These are phyloP conservation scores for Paracamarosporium sp. DNA, from an alignment of 2,329 filamentous ascomycete species.

Conservation along the genomic window DNA sequence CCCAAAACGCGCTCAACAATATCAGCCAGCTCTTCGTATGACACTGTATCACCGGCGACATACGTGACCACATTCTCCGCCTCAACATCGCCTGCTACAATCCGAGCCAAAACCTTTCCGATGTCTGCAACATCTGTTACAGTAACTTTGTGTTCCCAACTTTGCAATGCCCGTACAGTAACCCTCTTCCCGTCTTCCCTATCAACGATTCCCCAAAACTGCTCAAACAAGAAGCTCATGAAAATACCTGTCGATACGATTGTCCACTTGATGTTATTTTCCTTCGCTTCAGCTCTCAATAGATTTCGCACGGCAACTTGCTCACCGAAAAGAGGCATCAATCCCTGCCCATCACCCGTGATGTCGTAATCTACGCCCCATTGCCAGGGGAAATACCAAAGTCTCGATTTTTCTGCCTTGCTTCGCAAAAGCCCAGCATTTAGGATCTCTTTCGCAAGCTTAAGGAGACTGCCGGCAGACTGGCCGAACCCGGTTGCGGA, in stretches of 20 bases:
- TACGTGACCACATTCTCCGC: constrained; percentile 57
- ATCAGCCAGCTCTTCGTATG: constrained; percentile 62
- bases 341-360: constrained; percentile 62
- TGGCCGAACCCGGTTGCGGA: constrained; percentile 67
- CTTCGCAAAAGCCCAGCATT: constrained; percentile 53
- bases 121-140: constrained; percentile 71
- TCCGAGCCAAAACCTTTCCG: constrained; percentile 64
- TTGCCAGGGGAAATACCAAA: constrained; percentile 72
- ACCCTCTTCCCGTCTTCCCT: constrained; percentile 16
- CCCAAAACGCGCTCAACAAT: constrained; percentile 56
- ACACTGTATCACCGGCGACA: constrained; percentile 68
- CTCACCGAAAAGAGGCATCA: constrained; percentile 72
- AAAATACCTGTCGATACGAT: constrained; percentile 75
- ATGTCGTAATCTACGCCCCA: constrained; percentile 75
- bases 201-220: constrained; percentile 69
- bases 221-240: constrained; percentile 72
- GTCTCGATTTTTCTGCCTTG: neutral
- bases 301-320: constrained; percentile 56
- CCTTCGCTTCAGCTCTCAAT: constrained; percentile 27
- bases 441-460: constrained; percentile 64
- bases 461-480: constrained; percentile 62
- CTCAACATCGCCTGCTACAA: constrained; percentile 50
- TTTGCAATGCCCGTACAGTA: constrained; percentile 62
- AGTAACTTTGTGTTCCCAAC: constrained; percentile 68
- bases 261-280: constrained; percentile 61